Percentiles rank a stretch among this genome's conserved stretches.
These are phyloP conservation scores for Melocanna baccifera DNA, from an alignment of 176 grass and related monocot species.

Conservation along the genomic window DNA sequence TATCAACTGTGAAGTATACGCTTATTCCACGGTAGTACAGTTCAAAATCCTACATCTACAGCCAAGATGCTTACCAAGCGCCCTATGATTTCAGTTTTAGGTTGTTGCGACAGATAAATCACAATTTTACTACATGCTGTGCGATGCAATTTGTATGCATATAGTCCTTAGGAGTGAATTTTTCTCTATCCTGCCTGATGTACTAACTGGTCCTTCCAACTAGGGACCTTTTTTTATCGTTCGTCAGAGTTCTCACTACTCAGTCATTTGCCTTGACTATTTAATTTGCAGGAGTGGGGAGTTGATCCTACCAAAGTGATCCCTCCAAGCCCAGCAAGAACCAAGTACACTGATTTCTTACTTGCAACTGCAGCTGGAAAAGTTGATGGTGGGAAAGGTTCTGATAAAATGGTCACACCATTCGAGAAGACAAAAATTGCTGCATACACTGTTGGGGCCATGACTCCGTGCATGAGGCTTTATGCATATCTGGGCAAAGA, in stretches of 20 bases:
- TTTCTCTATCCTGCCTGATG: not conserved
- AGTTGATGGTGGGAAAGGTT: constrained; percentile 76
- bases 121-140: not conserved
- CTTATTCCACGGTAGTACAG: not conserved
- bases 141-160: constrained; percentile 7
- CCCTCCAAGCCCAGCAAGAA: constrained; percentile 54
- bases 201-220: not conserved
- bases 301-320: constrained; percentile 72
- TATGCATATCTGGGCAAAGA: constrained; percentile 86
- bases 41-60: not conserved
- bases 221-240: not conserved
- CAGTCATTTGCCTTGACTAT: constrained; percentile 13
- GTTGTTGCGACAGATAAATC: constrained; percentile 11
- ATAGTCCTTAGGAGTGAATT: not conserved
- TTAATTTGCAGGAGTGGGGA: constrained; percentile 81
- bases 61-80: not conserved
- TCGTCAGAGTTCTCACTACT: not conserved
- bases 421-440: constrained; percentile 99
- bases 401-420: constrained; percentile 85
- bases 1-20: not conserved
- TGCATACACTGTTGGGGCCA: constrained; percentile 88
- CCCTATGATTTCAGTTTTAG: not conserved
- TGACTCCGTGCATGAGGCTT: constrained; percentile 91
- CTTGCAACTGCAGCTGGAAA: constrained; percentile 87
- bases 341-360: constrained; percentile 86